A percentile compares a stretch with the other conserved stretches of the same genome.
Conservation (phyloP, 768 basidiomycete species). For the Paxillus ammoniavirescens region DNA sequence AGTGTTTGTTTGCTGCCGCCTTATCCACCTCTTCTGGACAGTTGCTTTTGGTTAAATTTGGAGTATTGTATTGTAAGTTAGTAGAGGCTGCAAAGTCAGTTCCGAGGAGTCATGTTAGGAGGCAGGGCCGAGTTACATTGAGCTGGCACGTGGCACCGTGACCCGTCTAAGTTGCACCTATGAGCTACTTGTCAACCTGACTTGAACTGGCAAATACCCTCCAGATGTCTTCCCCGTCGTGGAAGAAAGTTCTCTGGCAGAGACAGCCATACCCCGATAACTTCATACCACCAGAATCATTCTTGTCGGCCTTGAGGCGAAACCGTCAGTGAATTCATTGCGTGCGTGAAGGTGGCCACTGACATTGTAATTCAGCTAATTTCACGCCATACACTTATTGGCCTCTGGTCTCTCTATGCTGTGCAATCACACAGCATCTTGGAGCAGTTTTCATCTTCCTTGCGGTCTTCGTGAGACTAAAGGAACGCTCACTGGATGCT, state of each 20-base stretch:
- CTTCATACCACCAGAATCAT: conserved; percentile 70
- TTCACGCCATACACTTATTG: conserved; percentile 78
- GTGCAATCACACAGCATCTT: conserved; percentile 82
- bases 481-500: conserved; percentile 63
- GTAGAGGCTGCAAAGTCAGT: background rate
- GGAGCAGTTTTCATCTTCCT: conserved; percentile 81
- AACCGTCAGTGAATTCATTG: conserved; percentile 58
- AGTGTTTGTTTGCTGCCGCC: conserved; percentile 13
- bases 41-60: conserved; percentile 8
- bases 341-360: conserved; percentile 10
- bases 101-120: conserved; percentile 11
- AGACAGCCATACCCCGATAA: conserved; percentile 78
- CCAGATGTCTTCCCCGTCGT: conserved; percentile 33
- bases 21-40: conserved; percentile 3
- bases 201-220: background rate
- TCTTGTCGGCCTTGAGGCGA: conserved; percentile 73
- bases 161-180: too few species aligned
- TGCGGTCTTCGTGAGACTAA: conserved; percentile 71
- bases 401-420: conserved; percentile 66
- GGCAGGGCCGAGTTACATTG: too few species aligned
- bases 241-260: conserved; percentile 83
- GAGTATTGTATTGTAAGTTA: background rate
- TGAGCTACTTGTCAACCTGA: too few species aligned
- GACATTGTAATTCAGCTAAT: conserved; percentile 52
- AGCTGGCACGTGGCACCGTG: too few species aligned